A percentile compares a stretch with the other conserved stretches of the same genome.
Conservation (phyloP, 768 basidiomycete species). For the Neoboletus magnificus region DNA sequence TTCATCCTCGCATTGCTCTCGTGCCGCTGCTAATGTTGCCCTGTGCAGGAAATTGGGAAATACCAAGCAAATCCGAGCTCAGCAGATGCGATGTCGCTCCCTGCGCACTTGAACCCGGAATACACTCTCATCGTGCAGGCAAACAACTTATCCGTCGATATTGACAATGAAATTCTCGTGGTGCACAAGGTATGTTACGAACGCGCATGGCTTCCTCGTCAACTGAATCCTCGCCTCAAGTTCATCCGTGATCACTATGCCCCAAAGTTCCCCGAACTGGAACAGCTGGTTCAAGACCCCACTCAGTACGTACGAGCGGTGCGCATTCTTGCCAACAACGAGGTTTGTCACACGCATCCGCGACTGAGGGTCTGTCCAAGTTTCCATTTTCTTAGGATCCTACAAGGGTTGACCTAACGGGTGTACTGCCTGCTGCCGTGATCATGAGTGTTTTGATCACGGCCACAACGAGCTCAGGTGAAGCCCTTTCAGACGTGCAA, state of each 20-base stretch:
- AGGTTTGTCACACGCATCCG: conserved; percentile 41
- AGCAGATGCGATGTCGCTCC: conserved; percentile 71
- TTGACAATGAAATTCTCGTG: conserved; percentile 96
- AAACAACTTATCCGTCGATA: conserved; percentile 96
- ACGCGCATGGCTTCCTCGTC: background rate
- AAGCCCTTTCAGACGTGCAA: conserved; percentile 59
- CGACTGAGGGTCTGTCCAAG: background rate
- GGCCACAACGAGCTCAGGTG: conserved; percentile 86
- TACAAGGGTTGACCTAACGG: conserved; percentile 78
- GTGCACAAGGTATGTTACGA: conserved; percentile 77
- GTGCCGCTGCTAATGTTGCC: background rate
- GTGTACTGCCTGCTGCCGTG: conserved; percentile 80
- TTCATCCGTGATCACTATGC: conserved; percentile 98
- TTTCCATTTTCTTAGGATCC: conserved; percentile 54
- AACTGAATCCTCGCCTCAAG: conserved; percentile 36
- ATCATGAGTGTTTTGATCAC: conserved; percentile 97
- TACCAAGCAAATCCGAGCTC: conserved; percentile 79
- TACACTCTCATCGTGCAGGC: conserved; percentile 96
- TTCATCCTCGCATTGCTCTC: background rate
- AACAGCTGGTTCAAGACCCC: conserved; percentile 90
- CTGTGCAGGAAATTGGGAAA: conserved; percentile 78
- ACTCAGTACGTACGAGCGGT: conserved; percentile 91
- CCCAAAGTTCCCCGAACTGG: conserved; percentile 92
- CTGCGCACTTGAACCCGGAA: conserved; percentile 88
- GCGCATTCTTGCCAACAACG: conserved; percentile 79